Conservation (phyloP, 2,329 filamentous ascomycete species). For the Pseudogymnoascus sp. region DNA sequence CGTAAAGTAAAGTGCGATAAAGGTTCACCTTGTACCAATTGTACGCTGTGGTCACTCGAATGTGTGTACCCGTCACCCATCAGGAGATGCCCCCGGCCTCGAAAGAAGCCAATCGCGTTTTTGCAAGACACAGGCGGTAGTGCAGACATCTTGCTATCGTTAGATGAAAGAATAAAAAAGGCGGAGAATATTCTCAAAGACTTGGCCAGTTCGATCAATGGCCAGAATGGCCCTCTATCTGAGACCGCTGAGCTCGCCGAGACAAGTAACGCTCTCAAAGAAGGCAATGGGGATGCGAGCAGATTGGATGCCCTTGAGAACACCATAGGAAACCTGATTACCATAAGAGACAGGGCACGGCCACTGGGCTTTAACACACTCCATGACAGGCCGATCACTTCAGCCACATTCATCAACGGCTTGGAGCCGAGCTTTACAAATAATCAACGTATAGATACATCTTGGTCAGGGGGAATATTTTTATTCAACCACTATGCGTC, state of each 20-base stretch:
- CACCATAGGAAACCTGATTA: not conserved
- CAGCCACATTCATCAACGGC: not conserved
- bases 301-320: not conserved
- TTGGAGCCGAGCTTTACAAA: not conserved
- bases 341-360: not conserved
- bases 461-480: not conserved
- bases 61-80: not conserved
- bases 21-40: constrained; percentile 1
- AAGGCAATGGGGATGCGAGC: not conserved
- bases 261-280: not conserved
- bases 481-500: not conserved
- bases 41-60: constrained; percentile 2
- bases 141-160: not conserved
- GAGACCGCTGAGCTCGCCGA: not conserved
- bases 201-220: not conserved
- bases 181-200: not conserved
- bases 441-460: not conserved
- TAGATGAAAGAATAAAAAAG: constrained; percentile 1
- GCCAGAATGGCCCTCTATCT: not conserved
- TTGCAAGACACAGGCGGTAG: not conserved
- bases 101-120: not conserved
- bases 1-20: constrained; percentile 4
- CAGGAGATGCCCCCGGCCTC: not conserved
- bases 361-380: not conserved
- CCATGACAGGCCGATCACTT: not conserved